These are phyloP conservation scores for Chenopodium suecicum DNA, from an alignment of 148 eudicot species.

Conservation along the genomic window DNA sequence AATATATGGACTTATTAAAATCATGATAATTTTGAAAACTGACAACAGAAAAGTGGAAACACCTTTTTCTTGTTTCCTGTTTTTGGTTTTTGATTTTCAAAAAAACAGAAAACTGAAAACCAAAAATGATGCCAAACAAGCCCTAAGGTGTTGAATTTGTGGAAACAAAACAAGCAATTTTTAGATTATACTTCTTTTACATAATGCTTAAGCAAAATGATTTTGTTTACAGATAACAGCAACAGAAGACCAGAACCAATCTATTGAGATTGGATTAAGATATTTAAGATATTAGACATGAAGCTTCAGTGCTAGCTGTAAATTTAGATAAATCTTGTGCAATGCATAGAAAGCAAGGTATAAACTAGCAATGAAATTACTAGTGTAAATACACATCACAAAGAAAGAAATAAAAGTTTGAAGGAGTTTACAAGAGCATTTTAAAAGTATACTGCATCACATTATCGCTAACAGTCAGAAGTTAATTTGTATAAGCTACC, in stretches of 20 bases:
- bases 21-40: too few relatives aligned
- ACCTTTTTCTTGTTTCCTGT: too few relatives aligned
- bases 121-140: too few relatives aligned
- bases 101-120: too few relatives aligned
- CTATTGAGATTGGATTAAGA: not conserved
- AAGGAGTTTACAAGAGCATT: not conserved
- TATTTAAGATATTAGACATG: not conserved
- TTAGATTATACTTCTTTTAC: not conserved
- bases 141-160: not conserved
- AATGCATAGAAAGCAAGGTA: not conserved
- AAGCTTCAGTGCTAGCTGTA: not conserved
- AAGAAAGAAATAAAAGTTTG: not conserved
- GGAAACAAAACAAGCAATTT: not conserved
- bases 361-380: not conserved
- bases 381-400: not conserved
- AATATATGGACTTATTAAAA: too few relatives aligned
- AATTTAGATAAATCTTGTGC: not conserved
- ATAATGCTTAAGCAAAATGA: not conserved
- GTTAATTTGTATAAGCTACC: not conserved
- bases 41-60: too few relatives aligned
- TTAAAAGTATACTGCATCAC: not conserved
- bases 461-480: not conserved
- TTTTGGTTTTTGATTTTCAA: too few relatives aligned
- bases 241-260: conserved; percentile 1
- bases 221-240: not conserved